Evolutionary conservation across 257 asterid genomes (phyloP), one percentile per base, ranked within the genome.

Genomic region (Phtheirospermum japonicum): DNA sequence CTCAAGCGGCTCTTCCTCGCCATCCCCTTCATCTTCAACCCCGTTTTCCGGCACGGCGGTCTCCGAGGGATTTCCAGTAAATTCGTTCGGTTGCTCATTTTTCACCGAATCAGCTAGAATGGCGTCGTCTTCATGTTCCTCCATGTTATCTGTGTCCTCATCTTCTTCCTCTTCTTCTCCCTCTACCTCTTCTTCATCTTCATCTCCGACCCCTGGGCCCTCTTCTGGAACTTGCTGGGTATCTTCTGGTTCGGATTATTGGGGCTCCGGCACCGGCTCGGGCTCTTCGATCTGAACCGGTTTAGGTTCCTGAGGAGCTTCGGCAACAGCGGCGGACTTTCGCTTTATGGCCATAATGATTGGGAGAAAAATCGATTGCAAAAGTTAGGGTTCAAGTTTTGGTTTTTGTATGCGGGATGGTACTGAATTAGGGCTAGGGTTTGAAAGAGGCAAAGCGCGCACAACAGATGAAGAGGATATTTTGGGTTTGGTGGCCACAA

Each of bases 341-440:
- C n/a, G n/a, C 77, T 80, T 87, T 63, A 73, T 76, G 52, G 85
- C 88, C 93, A 85, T 83, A 18, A 40, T 12, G 48, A 19, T 57
- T n/a, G 71, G n/a, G 46, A 30, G 62, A 52, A 30, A 51, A 63
- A 40, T 49, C 45, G 43, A 66, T 20, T 26, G 19, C 60, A 48
- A 18, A 7, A 9, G 49, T 23, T 50, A 70, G 75, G 73, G 71
- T 66, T n/a, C n/a, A n/a, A n/a, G n/a, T n/a, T n/a, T n/a, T n/a
- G n/a, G n/a, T n/a, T n/a, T 61, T 56, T 18, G 31, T 18, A 13
- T 49, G 30, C 53, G 20, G 53, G 2, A n/a, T n/a, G n/a, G n/a
- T n/a, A n/a, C n/a, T n/a, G n/a, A n/a, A 11, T 55, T 40, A 26
- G 17, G 16, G 55, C 9, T 60, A 75, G 76, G 74, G 68, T 62